These are phyloP conservation scores for Magnolia kwangsiensis DNA, from an alignment of 164 flowering plant species.

Conservation along the genomic window DNA sequence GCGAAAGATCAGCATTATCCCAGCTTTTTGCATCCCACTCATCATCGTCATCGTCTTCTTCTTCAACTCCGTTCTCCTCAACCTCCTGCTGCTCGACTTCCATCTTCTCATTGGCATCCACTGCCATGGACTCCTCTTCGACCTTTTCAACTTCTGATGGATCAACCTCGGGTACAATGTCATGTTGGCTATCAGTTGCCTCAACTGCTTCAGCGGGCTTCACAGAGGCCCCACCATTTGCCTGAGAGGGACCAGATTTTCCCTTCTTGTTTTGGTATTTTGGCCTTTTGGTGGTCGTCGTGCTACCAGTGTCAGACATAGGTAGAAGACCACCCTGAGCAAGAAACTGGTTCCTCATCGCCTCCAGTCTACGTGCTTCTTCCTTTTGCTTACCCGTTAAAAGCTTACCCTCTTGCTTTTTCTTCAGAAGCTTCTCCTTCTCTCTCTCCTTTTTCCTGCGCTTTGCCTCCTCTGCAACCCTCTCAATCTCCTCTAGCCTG, in stretches of 20 bases:
- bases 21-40: constrained; percentile 99
- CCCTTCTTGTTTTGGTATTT: constrained; percentile 67
- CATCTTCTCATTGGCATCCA: constrained; percentile 33
- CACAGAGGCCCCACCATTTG: constrained; percentile 39
- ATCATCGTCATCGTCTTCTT: constrained; percentile 65
- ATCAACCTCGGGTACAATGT: constrained; percentile 21
- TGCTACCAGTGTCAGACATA: constrained; percentile 31
- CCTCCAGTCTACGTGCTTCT: constrained; percentile 71
- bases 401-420: constrained; percentile 77
- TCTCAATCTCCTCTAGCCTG: constrained; percentile 71
- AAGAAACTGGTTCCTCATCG: constrained; percentile 83
- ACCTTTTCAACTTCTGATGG: constrained; percentile 45
- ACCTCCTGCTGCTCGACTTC: constrained; percentile 32
- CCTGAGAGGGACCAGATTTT: constrained; percentile 42
- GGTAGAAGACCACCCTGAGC: constrained; percentile 46
- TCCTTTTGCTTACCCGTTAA: constrained; percentile 91
- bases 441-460: constrained; percentile 83
- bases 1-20: constrained; percentile 70
- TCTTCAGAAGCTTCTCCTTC: constrained; percentile 80
- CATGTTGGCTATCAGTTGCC: constrained; percentile 31
- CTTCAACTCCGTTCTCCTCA: constrained; percentile 48
- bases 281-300: constrained; percentile 57
- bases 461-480: constrained; percentile 81
- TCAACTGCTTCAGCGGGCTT: constrained; percentile 36
- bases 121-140: constrained; percentile 33